Evolutionary conservation across 179 eudicot genomes (phyloP), one percentile per base, ranked within the genome.

Genomic region (Heliamphora pulchella): DNA sequence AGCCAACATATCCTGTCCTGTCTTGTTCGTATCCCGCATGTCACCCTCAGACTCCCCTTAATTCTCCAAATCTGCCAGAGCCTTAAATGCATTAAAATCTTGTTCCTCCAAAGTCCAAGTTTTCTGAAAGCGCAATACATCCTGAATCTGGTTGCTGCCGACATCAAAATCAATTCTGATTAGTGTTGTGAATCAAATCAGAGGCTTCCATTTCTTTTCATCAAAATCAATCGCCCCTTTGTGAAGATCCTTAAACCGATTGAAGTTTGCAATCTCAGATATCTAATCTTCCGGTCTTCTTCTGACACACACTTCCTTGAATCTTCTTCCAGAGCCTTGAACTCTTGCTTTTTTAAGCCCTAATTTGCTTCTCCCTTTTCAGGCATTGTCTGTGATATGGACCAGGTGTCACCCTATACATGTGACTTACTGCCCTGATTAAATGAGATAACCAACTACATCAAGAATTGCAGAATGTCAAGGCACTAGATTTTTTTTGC

Each of bases 391-490:
- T 2, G 43, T 62, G 50, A 69, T 69, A 51, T 72, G 53, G 20
- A 39, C 75, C 43, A 20, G 75, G 59, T 72, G 5, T 59, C 59
- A 10, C 8, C 43, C 22, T 50, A 55, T 50, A 72, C 20, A 22
- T 50, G 71, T 11, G 71, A 67, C 22, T 64, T 71, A 48, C 55
- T 47, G 39, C 31, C 31, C 54, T 46, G 0, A 46, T 71, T 46
- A 18, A 39, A 9, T 71, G 74, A 71, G 55, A 68, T 43, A 72
- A n/a, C 54, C 59, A 72, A 72, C 43, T 18, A 51, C 8, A 71
- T 71, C 17, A 50, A 51, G 54, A 9, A 50, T 71, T 18, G 59
- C 51, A 1, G 43, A 72, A 31, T 4, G 75, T 22, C 44, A 51
- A 51, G 10, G 58, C 8, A 10, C 59, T 72, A 50, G n/a, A 51